Conservation (phyloP, 805 yeast species). For the Lachancea thermotolerans region DNA sequence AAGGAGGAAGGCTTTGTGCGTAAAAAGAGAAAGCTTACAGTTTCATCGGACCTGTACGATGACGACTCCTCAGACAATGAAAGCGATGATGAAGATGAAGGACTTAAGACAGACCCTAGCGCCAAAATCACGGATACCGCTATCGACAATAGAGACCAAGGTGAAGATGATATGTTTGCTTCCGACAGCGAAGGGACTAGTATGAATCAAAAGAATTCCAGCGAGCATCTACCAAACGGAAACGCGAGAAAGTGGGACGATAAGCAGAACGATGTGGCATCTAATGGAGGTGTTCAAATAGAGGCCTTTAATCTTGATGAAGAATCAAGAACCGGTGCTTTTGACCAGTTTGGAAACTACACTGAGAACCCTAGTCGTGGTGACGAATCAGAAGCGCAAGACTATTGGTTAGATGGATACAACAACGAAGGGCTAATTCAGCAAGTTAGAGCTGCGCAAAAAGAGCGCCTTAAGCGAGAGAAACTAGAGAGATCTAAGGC, state of each 20-base stretch:
- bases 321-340: slow-evolving; percentile 44
- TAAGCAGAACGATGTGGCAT: slow-evolving; percentile 12
- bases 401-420: slow-evolving; percentile 22
- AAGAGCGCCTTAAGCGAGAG: slow-evolving; percentile 10
- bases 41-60: not conserved
- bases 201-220: too few relatives aligned
- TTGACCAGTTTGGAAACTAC: slow-evolving; percentile 47
- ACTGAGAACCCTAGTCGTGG: slow-evolving; percentile 29
- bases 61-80: not conserved
- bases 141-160: slow-evolving; percentile 11
- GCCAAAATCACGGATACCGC: not conserved
- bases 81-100: not conserved
- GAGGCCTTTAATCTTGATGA: slow-evolving; percentile 48
- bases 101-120: not conserved
- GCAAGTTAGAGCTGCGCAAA: slow-evolving; percentile 12
- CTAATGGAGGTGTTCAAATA: slow-evolving; percentile 28
- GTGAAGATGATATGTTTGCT: slow-evolving; percentile 43
- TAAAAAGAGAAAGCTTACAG: slow-evolving; percentile 1
- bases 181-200: slow-evolving; percentile 17
- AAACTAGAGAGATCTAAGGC: slow-evolving; percentile 19
- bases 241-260: not conserved
- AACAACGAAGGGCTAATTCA: slow-evolving; percentile 10
- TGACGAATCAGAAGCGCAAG: slow-evolving; percentile 18
- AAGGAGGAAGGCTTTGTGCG: slow-evolving; percentile 7
- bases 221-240: too few relatives aligned